phyloP scores from a whole-genome alignment of 169 alveolate species.

The Eimeria acervulina region DNA sequence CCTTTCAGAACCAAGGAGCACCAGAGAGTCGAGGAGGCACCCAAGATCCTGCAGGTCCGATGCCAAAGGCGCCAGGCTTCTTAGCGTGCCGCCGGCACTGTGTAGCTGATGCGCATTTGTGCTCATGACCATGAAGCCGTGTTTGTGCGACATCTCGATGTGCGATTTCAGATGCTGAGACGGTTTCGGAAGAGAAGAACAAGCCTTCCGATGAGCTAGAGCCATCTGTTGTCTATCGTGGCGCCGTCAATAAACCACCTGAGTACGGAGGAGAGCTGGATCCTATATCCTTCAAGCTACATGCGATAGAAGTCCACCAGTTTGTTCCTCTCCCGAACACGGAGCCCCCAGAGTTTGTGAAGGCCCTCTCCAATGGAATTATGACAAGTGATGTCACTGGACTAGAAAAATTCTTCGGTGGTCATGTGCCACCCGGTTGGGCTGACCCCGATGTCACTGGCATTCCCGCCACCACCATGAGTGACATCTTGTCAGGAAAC shows the following conservation, averaged over 20 bases:
- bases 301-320: slow-evolving; percentile 94
- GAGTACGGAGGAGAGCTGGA: slow-evolving; percentile 88
- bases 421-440: slow-evolving; percentile 90
- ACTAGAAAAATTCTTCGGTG: slow-evolving; percentile 87
- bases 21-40: neutral
- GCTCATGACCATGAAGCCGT: neutral
- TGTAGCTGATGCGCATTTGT: neutral
- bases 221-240: slow-evolving; percentile 88
- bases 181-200: slow-evolving; percentile 78
- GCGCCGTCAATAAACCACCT: slow-evolving; percentile 88
- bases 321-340: slow-evolving; percentile 90
- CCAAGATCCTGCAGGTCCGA: slow-evolving; percentile 5
- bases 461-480: slow-evolving; percentile 92
- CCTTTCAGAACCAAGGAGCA: slow-evolving; percentile 86
- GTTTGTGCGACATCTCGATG: neutral
- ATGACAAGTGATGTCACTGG: slow-evolving; percentile 86
- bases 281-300: slow-evolving; percentile 91
- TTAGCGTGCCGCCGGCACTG: neutral
- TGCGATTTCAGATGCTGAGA: slow-evolving; percentile 15
- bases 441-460: slow-evolving; percentile 94
- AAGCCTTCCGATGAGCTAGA: slow-evolving; percentile 82
- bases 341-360: slow-evolving; percentile 90
- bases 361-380: slow-evolving; percentile 86
- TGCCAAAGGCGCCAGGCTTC: too few species aligned
- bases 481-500: slow-evolving; percentile 91